Conservation (phyloP, 164 flowering plant genomes). For the Aristolochia fimbriata region DNA sequence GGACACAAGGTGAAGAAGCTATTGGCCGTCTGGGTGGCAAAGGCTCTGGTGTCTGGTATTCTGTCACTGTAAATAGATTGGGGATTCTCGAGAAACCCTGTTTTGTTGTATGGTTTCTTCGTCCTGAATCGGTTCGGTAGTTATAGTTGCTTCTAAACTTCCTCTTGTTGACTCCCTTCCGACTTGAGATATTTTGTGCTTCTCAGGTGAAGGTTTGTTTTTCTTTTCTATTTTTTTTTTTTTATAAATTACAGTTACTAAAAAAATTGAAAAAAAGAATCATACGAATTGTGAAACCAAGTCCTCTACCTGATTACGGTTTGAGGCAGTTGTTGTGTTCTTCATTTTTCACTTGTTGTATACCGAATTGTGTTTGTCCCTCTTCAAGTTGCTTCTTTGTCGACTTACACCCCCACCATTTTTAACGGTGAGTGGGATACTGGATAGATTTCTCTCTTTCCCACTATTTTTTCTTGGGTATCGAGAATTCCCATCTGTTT, state of each 20-base stretch:
- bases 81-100: neutral
- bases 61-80: conserved; percentile 5
- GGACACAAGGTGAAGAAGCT: no score
- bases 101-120: neutral
- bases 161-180: neutral
- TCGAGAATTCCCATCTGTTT: neutral
- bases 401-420: neutral
- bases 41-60: neutral
- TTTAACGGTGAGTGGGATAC: conserved; percentile 1
- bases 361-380: neutral
- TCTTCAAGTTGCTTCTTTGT: neutral
- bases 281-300: neutral
- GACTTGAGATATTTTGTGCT: conserved; percentile 5
- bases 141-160: neutral
- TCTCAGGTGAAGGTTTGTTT: conserved; percentile 5
- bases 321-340: neutral
- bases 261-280: neutral
- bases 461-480: neutral
- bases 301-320: neutral
- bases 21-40: neutral
- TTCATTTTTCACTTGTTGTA: neutral
- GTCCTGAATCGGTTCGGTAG: neutral
- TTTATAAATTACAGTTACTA: neutral
- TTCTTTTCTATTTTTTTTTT: neutral
- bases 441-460: neutral